Base-by-base conservation (phyloP, 2,329 filamentous ascomycete genomes). In the Aspergillus sp. region DNA sequence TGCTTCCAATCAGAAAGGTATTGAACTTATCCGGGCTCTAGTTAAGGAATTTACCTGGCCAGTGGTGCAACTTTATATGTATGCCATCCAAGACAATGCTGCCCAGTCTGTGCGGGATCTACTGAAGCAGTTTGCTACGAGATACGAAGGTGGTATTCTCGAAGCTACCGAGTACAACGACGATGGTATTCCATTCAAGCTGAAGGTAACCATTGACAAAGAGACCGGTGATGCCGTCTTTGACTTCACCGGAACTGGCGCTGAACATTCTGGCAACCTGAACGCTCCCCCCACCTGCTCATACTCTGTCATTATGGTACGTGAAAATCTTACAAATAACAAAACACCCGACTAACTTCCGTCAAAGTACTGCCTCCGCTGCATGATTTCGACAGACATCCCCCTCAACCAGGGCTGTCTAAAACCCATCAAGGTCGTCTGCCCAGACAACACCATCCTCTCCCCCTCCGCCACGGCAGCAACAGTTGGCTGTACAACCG, bases 321-420 rank as follows among this genome's bases (percentile, higher is more conserved):
- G 52, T 12, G 12, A 8, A 31, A 9, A 9, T 19, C 3, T 19
- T 1, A 19, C 45, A 37, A 37, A n/a, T 19, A 6, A 27, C 11
- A 3, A 12, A 12, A 19, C 5, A n/a, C 14, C 73, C 21, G 17
- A 50, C 48, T 50, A 50, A 50, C 35, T 12, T 31, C 11, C 4
- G 7, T 27, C 19, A 12, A 6, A 55, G 70, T 96, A 96, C 80
- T 91, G 89, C 66, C 80, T 96, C n/a, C 86, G 91, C 44, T 90
- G 87, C 67, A 82, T 96, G 57, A 91, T 96, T 66, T 86, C 84
- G 31, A 85, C 90, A 63, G 90, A 93, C 64, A 93, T 96, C 12
- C 91, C 91, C 0, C 82, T 96, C 4, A 96, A 96, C 76, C 91
- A 96, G 75, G 91, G 91, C 62, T 96, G 91, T 62, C 79, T 95